Base-by-base conservation (phyloP, 768 basidiomycete genomes). In the Suillus subluteus region DNA sequence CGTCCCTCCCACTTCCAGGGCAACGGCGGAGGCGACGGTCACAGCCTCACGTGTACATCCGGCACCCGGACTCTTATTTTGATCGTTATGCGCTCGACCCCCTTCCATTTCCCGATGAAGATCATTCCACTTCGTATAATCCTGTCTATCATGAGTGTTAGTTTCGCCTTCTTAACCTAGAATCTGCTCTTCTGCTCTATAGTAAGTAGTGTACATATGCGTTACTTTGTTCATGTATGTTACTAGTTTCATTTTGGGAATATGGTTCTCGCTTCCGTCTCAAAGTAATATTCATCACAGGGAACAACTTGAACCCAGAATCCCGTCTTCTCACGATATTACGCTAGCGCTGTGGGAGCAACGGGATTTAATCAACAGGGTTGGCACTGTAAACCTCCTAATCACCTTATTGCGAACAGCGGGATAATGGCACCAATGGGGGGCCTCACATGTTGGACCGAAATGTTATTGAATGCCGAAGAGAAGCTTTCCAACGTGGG, bases 71-170 rank as follows among this genome's bases (percentile, higher is more conserved):
- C 78, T 82, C 84, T 52, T 87, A 84, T 72, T 87, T 88, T 78
- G 85, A 86, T 73, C 83, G 83, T 44, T 90, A 89, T 69, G 88
- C 90, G 76, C 79, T 89, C 75, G 90, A 91, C 71, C 86, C 90
- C 44, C 85, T 91, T 65, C 90, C 91, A 56, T 91, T 90, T 73
- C 83, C 87, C 71, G 80, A 84, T 71, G 82, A 83, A 76, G 81
- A 82, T 73, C 71, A 72, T 71, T 75, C 79, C 76, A 81, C 69
- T 70, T 78, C 83, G 70, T 84, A 85, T 83, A 82, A 84, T 84
- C 75, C 77, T 73, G 71, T 79, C 76, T 87, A 86, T 78, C 83
- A 85, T 80, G 87, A 88, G 78, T 91, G 89, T 79, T 91, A 89
- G 84, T 78, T 64, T 68, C 69, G 67, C 66, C 67, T 67, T 76